These are phyloP conservation scores for Podila epigama DNA, from an alignment of 192 early-diverging fungal species.

Conservation along the genomic window DNA sequence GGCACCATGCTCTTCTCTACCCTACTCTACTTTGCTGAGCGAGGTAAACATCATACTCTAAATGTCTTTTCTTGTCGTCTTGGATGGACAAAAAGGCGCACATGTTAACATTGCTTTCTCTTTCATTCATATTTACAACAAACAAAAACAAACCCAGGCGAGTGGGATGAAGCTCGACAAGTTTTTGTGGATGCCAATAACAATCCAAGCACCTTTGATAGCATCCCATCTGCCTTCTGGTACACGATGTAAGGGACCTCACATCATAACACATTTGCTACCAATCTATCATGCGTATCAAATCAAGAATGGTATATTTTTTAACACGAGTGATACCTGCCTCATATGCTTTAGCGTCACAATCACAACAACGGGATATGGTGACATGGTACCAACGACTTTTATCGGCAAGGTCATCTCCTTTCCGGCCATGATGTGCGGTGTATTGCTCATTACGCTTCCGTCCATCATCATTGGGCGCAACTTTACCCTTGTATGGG, in stretches of 20 bases:
- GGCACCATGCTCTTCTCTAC: constrained; percentile 78
- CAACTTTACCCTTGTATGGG: constrained; percentile 86
- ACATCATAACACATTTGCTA: too few species aligned
- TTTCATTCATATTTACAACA: not conserved
- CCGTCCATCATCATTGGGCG: constrained; percentile 87
- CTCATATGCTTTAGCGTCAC: constrained; percentile 53
- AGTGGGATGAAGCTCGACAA: constrained; percentile 71
- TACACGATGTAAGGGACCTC: constrained; percentile 60
- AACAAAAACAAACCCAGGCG: constrained; percentile 39
- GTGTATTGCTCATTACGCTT: constrained; percentile 80
- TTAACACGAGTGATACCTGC: not conserved
- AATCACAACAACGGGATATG: constrained; percentile 83
- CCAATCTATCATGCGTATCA: too few species aligned
- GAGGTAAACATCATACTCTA: constrained; percentile 52
- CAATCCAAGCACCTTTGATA: constrained; percentile 74
- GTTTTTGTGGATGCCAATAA: constrained; percentile 72
- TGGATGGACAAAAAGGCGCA: not conserved
- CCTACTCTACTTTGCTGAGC: constrained; percentile 83
- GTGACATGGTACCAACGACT: constrained; percentile 83
- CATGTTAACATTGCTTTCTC: not conserved
- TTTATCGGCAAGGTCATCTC: constrained; percentile 81
- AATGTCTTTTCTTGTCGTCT: not conserved
- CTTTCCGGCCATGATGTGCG: constrained; percentile 84
- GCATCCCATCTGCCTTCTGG: constrained; percentile 82
- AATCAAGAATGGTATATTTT: too few species aligned